Percentiles rank a stretch among this genome's conserved stretches.
Evolutionary conservation across 805 yeast genomes (phyloP).

Genomic region (Wickerhamiella azymoides): DNA sequence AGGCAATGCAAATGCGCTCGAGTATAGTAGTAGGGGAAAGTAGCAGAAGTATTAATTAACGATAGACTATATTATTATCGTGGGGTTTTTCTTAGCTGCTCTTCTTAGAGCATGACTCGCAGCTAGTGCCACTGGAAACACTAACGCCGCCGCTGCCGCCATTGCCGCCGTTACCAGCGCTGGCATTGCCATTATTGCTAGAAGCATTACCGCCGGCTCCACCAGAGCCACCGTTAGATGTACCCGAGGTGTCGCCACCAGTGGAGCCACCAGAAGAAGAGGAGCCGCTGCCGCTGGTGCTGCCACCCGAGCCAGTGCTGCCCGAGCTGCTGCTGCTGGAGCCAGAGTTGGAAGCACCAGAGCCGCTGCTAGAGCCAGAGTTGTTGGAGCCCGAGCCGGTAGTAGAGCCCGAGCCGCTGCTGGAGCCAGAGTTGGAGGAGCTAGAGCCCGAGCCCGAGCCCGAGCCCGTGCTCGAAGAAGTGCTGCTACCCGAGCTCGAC

Average conservation of each 20-base stretch:
- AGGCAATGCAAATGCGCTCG: too few relatives aligned
- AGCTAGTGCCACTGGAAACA: neutral
- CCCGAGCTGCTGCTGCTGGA: slow-evolving; percentile 3
- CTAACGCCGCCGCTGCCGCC: slow-evolving; percentile 3
- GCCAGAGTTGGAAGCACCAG: neutral
- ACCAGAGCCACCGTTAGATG: slow-evolving; percentile 7
- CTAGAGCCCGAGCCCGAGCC: slow-evolving; percentile 11
- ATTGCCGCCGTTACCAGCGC: slow-evolving; percentile 6
- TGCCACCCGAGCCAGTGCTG: slow-evolving; percentile 1
- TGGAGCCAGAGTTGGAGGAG: slow-evolving; percentile 9
- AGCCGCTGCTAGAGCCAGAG: neutral
- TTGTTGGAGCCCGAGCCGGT: neutral
- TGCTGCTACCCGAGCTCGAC: slow-evolving; percentile 8
- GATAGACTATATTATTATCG: neutral
- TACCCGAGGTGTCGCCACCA: neutral
- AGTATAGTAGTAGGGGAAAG: neutral
- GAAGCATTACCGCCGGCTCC: slow-evolving; percentile 7
- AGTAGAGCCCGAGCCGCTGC: neutral
- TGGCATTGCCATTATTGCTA: slow-evolving; percentile 6
- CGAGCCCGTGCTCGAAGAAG: slow-evolving; percentile 19
- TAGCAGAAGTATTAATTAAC: neutral
- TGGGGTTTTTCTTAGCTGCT: neutral
- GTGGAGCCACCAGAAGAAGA: slow-evolving; percentile 9
- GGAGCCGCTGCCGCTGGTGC: neutral
- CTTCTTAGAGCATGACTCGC: slow-evolving; percentile 3